Evolutionary conservation across 306 rosid genomes (phyloP), one percentile per base, ranked within the genome.

Genomic region (Vicia sativa): DNA sequence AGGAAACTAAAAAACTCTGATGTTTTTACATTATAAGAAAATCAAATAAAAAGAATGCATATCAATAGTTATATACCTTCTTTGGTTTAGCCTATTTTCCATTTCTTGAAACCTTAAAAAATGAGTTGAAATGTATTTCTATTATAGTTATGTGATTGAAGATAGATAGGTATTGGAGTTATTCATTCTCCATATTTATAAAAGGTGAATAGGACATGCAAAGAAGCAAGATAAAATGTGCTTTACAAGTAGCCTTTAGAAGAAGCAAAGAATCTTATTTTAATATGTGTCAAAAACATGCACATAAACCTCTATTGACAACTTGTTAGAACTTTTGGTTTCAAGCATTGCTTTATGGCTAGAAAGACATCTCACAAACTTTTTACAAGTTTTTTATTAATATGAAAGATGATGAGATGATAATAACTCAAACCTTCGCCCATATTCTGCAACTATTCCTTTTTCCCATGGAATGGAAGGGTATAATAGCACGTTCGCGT

Each of bases 211-310:
- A 76, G 75, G 55, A 55, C 49, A 63, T 61, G 31, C n/a, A 44
- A 29, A 80, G 72, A 87, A 85, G 90, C 85, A 77, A 81, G 63
- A 68, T 62, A 67, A 71, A 66, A 63, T 77, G 76, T 76, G 72
- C 75, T 56, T 65, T 68, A 73, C 66, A 85, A 79, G 79, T 77
- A 72, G 72, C 78, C 72, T 54, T 41, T 11, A 7, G 52, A 42
- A 44, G 73, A 87, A 73, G 87, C 72, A 84, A 87, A 80, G 90
- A 49, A 90, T 87, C 76, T 70, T 57, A 19, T 62, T 38, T 52
- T 6, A 45, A 46, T 39, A 37, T 52, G n/a, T 72, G 42, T 46
- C 58, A 65, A 26, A 48, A 43, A 52, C 46, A 67, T 73, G 72
- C 69, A 54, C 64, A 65, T 41, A 73, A 57, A 58, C 74, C 73